These are phyloP conservation scores for Acorus gramineus DNA, from an alignment of 106 monocot species.

Conservation along the genomic window DNA sequence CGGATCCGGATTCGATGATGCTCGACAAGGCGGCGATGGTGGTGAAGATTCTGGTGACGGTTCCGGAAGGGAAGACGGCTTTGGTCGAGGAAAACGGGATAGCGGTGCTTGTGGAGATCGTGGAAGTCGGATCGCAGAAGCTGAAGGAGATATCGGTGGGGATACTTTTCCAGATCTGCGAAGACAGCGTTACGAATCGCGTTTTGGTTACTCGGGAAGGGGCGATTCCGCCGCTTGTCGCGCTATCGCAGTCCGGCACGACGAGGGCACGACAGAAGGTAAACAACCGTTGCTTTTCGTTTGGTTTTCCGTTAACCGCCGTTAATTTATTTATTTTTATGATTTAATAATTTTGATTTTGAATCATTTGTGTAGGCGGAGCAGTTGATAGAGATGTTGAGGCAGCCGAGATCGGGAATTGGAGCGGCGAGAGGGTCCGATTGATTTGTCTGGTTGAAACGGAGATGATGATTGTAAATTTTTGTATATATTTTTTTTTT, in stretches of 20 bases:
- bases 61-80: conserved; percentile 32
- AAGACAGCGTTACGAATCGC: conserved; percentile 25
- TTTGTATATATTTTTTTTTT: too few relatives aligned
- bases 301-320: not conserved
- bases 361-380: conserved; percentile 31
- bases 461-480: too few relatives aligned
- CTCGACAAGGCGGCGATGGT: conserved; percentile 76
- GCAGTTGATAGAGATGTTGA: conserved; percentile 29
- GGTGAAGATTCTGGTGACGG: conserved; percentile 17
- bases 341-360: not conserved
- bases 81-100: conserved; percentile 62
- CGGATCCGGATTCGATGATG: conserved; percentile 69
- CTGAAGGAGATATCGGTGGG: conserved; percentile 52
- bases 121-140: conserved; percentile 41
- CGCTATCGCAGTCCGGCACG: conserved; percentile 42
- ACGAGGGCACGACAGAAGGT: conserved; percentile 32
- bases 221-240: conserved; percentile 53
- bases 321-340: not conserved
- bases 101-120: conserved; percentile 65
- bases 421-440: too few relatives aligned
- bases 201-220: conserved; percentile 38
- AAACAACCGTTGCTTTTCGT: not conserved
- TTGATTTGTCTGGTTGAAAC: too few relatives aligned
- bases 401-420: too few relatives aligned
- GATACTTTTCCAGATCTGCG: conserved; percentile 42